Conservation (phyloP, 345 rosid species). For the Triadica sebifera region DNA sequence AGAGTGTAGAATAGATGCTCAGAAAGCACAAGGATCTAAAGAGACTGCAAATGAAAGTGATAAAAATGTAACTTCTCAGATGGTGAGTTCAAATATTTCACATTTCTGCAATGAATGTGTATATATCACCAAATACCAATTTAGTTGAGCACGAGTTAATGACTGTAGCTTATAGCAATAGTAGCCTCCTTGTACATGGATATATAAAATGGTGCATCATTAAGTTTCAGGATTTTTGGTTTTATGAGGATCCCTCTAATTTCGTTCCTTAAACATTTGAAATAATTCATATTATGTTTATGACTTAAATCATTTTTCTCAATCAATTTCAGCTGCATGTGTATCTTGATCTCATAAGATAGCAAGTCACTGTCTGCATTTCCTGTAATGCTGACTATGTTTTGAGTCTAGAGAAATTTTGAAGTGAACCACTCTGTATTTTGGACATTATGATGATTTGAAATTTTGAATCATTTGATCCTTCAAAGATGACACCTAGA, state of each 20-base stretch:
- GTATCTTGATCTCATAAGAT: not conserved
- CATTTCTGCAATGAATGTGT: not conserved
- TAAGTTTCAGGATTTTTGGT: not conserved
- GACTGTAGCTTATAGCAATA: not conserved
- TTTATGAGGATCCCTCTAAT: not conserved
- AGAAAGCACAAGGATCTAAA: slow-evolving; percentile 23
- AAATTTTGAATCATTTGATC: too few species aligned
- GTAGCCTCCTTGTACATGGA: not conserved
- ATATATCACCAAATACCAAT: not conserved
- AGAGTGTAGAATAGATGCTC: slow-evolving; percentile 24
- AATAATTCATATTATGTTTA: not conserved
- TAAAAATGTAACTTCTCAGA: slow-evolving; percentile 22
- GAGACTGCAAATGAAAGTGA: slow-evolving; percentile 32
- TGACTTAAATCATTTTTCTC: not conserved
- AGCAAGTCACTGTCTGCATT: not conserved
- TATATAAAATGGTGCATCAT: not conserved
- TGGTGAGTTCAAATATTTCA: slow-evolving; percentile 26
- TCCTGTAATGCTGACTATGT: not conserved
- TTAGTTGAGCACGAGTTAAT: not conserved
- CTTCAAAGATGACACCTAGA: not conserved
- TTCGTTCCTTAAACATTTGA: not conserved
- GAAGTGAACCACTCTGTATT: not conserved
- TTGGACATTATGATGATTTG: not conserved
- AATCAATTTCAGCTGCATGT: not conserved
- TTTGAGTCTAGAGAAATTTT: not conserved